Conservation (phyloP, 2,329 filamentous ascomycete species). For the Davidsoniella virescens region DNA sequence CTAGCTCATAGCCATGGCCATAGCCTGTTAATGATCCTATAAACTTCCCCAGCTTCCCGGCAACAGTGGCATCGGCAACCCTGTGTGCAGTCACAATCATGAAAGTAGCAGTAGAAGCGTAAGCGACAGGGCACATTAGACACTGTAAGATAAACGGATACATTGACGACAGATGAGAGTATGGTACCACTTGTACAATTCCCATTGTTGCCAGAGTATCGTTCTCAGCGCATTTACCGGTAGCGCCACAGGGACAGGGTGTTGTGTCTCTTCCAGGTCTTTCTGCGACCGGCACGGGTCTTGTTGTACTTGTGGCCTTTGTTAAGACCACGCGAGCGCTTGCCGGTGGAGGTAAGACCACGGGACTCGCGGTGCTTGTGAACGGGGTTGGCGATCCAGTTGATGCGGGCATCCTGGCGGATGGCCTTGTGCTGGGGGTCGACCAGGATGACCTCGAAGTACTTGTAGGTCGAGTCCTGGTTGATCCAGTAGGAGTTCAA, state of each 20-base stretch:
- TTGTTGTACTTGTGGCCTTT: conserved; percentile 99
- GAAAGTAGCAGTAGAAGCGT: conserved; percentile 6
- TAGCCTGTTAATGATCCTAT: conserved; percentile 12
- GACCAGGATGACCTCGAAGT: conserved; percentile 99
- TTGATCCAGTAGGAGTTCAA: conserved; percentile 99
- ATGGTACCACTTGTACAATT: background rate
- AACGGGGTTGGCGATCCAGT: conserved; percentile 99
- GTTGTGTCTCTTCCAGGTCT: conserved; percentile 99
- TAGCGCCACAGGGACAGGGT: conserved; percentile 98
- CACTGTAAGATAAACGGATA: conserved; percentile 10
- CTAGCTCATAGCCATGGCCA: conserved; percentile 13
- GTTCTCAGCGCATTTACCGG: conserved; percentile 43
- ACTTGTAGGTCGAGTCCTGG: conserved; percentile 99
- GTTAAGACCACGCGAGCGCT: conserved; percentile 98
- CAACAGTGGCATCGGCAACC: background rate
- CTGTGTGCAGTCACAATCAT: no score
- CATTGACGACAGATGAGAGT: conserved; percentile 3
- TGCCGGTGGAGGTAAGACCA: conserved; percentile 95
- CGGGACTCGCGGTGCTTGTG: conserved; percentile 99
- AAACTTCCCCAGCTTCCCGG: conserved; percentile 11
- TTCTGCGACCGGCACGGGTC: conserved; percentile 89
- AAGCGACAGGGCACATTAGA: conserved; percentile 6
- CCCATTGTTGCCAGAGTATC: conserved; percentile 1
- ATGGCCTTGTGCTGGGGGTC: conserved; percentile 99
- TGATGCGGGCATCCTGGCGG: conserved; percentile 97